Evolutionary conservation across 2,329 filamentous ascomycete species (phyloP), one percentile per base, ranked within the genome.

Genomic region (Cyanodermella asteris): DNA sequence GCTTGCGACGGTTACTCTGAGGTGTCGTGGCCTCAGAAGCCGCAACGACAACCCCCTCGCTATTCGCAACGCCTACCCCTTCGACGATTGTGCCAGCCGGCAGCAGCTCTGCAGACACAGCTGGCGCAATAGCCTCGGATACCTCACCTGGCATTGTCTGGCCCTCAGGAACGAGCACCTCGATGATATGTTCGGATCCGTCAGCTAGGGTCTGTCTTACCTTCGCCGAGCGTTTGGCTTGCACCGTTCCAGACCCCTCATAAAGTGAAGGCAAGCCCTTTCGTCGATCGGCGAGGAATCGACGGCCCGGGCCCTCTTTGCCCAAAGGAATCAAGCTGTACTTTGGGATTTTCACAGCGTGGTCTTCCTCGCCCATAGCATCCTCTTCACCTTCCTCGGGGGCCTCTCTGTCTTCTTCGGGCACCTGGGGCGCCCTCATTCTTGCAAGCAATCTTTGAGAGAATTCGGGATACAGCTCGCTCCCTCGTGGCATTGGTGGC

Each of bases 401-500:
- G 29, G 51, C 42, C 3, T 43, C 38, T 5, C 31, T 38, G 20
- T 47, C 44, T 22, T 52, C 49, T 20, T 36, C 31, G 20, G 27
- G 32, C 13, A 26, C 27, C 20, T 31, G 24, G 5, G 76, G 76
- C 12, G 76, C 77, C 30, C 82, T 66, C 23, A 80, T 78, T 18
- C 76, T 74, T 28, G 76, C 71, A 9, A 93, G 58, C 5, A 93
- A 60, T 34, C 82, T 76, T 40, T 87, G 76, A 26, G 73, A 84
- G 44, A 81, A 74, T 2, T 72, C 63, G 0, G 76, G 64, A 7
- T 93, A 56, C 16, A 91, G 58, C 29, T 74, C 64, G 16, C 68
- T 76, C 44, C 91, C 84, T 38, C 76, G 75, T 19, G 84, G 84
- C 77, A 93, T 84, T 22, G 77, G 71, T 11, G 80, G 61, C 42